Conservation (phyloP, 352 stramenopile species). For the Globisporangium uncinulatum region DNA sequence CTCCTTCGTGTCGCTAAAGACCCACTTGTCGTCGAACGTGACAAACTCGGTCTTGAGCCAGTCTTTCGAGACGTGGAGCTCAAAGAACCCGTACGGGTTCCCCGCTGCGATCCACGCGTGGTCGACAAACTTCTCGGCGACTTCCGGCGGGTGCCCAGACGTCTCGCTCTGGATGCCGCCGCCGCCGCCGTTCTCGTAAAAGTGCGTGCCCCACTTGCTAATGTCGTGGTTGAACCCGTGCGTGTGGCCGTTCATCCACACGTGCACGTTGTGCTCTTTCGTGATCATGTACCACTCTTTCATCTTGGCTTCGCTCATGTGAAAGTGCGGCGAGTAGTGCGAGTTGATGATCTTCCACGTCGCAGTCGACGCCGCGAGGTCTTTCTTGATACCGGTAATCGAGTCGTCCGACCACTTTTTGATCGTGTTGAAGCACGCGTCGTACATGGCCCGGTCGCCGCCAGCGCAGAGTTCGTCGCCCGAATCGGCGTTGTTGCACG, state of each 20-base stretch:
- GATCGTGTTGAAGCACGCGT: constrained; percentile 66
- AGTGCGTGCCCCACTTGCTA: constrained; percentile 80
- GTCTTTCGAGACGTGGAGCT: constrained; percentile 80
- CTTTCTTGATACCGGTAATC: constrained; percentile 56
- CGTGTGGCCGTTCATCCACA: constrained; percentile 84
- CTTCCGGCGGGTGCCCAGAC: constrained; percentile 63
- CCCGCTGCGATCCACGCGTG: constrained; percentile 72
- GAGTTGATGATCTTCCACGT: constrained; percentile 88
- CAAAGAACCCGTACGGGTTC: constrained; percentile 84
- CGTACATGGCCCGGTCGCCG: constrained; percentile 64
- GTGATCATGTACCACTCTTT: constrained; percentile 84
- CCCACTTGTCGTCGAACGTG: constrained; percentile 77
- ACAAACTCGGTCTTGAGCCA: constrained; percentile 83
- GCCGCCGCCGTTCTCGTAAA: constrained; percentile 84
- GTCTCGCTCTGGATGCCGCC: constrained; percentile 83
- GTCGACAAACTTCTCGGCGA: constrained; percentile 75
- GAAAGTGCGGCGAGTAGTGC: constrained; percentile 87
- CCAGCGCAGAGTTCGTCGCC: constrained; percentile 71
- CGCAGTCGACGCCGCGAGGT: constrained; percentile 61
- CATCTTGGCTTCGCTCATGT: constrained; percentile 88
- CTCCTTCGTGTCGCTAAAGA: constrained; percentile 69
- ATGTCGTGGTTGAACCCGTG: constrained; percentile 88
- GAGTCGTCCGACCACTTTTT: constrained; percentile 79
- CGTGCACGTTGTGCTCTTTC: constrained; percentile 68
- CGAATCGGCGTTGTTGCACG: constrained; percentile 60